These are phyloP conservation scores for Acacia acuminata DNA, from an alignment of 306 rosid genomes.

Conservation along the genomic window DNA sequence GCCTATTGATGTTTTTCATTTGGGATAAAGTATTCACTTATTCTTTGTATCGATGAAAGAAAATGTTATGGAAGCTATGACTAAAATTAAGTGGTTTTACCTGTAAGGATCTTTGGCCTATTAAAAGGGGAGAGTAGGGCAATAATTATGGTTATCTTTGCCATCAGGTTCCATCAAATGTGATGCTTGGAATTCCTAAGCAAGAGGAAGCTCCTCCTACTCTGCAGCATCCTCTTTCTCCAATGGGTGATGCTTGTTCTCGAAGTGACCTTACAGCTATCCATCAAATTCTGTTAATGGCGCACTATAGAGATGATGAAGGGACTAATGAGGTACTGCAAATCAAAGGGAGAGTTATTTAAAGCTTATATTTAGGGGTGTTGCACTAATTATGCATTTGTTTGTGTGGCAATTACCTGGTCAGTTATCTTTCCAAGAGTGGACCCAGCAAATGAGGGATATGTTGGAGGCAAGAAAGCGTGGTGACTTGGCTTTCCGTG, in stretches of 20 bases:
- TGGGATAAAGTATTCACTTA: neutral
- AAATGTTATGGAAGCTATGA: neutral
- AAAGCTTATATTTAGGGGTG: neutral
- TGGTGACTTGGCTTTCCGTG: conserved; percentile 79
- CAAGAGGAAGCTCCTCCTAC: conserved; percentile 69
- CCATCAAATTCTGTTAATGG: conserved; percentile 70
- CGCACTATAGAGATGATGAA: conserved; percentile 72
- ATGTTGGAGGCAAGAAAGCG: conserved; percentile 76
- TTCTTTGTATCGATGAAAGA: neutral
- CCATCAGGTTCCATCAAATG: conserved; percentile 66
- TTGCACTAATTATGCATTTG: conserved; percentile 1
- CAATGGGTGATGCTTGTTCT: conserved; percentile 77
- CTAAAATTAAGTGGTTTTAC: neutral
- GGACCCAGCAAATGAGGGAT: conserved; percentile 84
- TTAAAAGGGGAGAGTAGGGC: neutral
- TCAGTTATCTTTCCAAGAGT: conserved; percentile 83
- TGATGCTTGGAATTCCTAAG: conserved; percentile 81
- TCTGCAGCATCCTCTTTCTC: conserved; percentile 70
- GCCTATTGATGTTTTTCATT: neutral
- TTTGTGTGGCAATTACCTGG: conserved; percentile 10
- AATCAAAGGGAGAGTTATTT: conserved; percentile 12
- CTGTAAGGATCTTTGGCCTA: neutral
- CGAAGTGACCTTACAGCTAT: conserved; percentile 79
- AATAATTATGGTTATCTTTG: neutral
- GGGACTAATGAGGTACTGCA: conserved; percentile 67